Evolutionary conservation across 108 stramenopile genomes (phyloP), one percentile per base, ranked within the genome.

Genomic region (Nitzschia sp.): DNA sequence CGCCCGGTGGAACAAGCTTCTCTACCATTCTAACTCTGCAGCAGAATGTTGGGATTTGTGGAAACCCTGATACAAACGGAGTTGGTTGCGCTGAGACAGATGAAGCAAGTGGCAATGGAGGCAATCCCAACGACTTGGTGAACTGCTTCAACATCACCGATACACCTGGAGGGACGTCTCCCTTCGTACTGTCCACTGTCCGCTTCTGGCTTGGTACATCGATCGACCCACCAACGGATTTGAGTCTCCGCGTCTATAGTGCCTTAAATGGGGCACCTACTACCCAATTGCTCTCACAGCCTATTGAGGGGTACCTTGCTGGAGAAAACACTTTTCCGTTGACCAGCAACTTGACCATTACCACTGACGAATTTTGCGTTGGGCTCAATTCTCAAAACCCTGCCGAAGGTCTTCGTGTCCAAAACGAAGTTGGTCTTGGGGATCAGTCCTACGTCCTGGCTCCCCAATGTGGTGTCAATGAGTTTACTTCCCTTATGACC

Each of bases 51-150:
- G 72, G 72, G 8, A 21, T 65, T 17, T 73, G 72, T 30, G 4
- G 17, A 4, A 58, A 28, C 31, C 55, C 36, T 53, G 25, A 62
- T 36, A 30, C 56, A 3, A 64, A 58, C 29, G 72, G 72, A 4
- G 30, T 65, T 47, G 72, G 72, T 46, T 73, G 72, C 34, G 72
- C 63, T 3, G 61, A 72, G 2, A 58, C 45, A 1, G 3, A 36
- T 16, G n/a, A n/a, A n/a, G 63, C 29, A 3, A 27, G 34, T 16
- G 46, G 46, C 2, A 19, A 17, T 23, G 54, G 52, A 45, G 72
- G 72, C 5, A 73, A 73, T 58, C 72, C 72, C 22, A 73, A 73
- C 30, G 63, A 64, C 0, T 19, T 73, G 34, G 63, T 65, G 13
- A 73, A 73, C 36, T 73, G 72, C 33, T 73, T 26, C 45, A 32